These are phyloP conservation scores for Soucietia sequanensis DNA, from an alignment of 805 yeast genomes.

Conservation along the genomic window DNA sequence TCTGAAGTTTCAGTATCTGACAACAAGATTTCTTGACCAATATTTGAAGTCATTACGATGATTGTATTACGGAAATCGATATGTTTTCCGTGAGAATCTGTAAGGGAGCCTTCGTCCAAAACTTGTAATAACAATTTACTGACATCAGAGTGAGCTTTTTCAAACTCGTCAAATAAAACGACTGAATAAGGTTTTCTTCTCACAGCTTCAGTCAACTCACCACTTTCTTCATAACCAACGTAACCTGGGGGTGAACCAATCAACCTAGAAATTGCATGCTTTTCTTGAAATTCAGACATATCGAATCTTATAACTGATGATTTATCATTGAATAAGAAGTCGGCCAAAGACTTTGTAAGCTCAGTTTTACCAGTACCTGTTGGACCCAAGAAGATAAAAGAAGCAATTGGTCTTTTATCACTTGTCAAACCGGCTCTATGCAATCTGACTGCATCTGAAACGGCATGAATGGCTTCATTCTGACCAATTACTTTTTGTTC, in stretches of 20 bases:
- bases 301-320: conserved; percentile 87
- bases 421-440: conserved; percentile 96
- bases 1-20: conserved; percentile 60
- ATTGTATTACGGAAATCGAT: conserved; percentile 94
- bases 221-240: conserved; percentile 94
- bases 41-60: conserved; percentile 94
- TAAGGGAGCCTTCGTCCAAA: conserved; percentile 89
- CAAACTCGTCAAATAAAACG: conserved; percentile 91
- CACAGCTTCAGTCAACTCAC: conserved; percentile 95
- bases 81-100: conserved; percentile 92
- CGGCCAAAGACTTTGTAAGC: conserved; percentile 87
- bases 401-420: conserved; percentile 93
- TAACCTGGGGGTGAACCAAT: conserved; percentile 99
- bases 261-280: conserved; percentile 83
- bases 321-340: conserved; percentile 87
- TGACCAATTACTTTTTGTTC: conserved; percentile 87
- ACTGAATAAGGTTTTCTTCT: conserved; percentile 94
- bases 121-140: conserved; percentile 88
- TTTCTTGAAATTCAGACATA: conserved; percentile 98
- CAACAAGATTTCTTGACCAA: conserved; percentile 87
- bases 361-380: conserved; percentile 99
- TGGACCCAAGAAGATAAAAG: conserved; percentile 95
- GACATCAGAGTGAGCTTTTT: conserved; percentile 96
- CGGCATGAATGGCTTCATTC: conserved; percentile 88
- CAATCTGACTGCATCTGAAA: conserved; percentile 90